phyloP scores from a whole-genome alignment of 352 stramenopile species.

The Phytopythium aichiense region DNA sequence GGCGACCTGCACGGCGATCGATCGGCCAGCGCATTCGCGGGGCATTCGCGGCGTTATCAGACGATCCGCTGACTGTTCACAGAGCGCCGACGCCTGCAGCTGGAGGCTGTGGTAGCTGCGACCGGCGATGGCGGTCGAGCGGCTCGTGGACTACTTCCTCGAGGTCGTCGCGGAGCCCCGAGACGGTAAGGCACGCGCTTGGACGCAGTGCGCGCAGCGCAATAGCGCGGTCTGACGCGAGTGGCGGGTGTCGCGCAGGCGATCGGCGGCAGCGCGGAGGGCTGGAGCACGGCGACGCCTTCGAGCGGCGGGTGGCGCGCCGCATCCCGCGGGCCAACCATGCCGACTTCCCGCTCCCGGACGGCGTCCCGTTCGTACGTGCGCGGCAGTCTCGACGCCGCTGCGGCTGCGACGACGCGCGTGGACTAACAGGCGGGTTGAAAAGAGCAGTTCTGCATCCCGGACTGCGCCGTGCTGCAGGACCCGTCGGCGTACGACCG shows the following conservation, averaged over 20 bases:
- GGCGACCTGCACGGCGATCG: too few species aligned
- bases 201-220: too few species aligned
- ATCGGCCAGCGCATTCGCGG: too few species aligned
- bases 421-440: neutral
- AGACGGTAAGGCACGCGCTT: neutral
- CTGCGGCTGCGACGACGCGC: neutral
- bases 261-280: neutral
- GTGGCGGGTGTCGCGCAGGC: neutral
- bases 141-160: conserved; percentile 77
- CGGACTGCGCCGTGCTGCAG: conserved; percentile 38
- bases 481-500: conserved; percentile 48
- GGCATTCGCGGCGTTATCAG: neutral
- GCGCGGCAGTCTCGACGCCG: neutral
- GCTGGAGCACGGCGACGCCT: conserved; percentile 27
- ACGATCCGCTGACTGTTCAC: neutral
- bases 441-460: conserved; percentile 62
- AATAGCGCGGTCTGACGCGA: neutral
- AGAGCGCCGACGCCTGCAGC: neutral
- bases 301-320: conserved; percentile 37
- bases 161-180: conserved; percentile 51
- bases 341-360: conserved; percentile 56
- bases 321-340: conserved; percentile 48
- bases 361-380: conserved; percentile 66
- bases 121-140: conserved; percentile 6
- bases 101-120: neutral